These are phyloP conservation scores for Brassica rapa DNA, from an alignment of 345 rosid genomes.

Conservation along the genomic window DNA sequence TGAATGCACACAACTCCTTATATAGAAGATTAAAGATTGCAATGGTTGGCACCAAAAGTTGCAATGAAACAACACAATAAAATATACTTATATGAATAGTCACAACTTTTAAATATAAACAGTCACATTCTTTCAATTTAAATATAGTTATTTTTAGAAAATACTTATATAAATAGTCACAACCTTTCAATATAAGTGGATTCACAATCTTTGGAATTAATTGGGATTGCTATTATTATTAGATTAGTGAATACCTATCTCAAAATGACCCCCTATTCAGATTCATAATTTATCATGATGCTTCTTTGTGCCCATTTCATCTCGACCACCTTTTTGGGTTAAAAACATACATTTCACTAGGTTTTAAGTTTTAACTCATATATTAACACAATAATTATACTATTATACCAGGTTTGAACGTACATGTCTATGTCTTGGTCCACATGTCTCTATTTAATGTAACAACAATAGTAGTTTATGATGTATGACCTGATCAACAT, in stretches of 20 bases:
- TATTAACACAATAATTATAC: background rate
- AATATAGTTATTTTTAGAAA: no score
- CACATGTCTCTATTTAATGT: background rate
- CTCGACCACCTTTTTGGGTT: background rate
- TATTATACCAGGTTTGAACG: background rate
- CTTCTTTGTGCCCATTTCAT: slow-evolving; percentile 1
- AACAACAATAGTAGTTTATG: background rate
- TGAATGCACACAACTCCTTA: no score
- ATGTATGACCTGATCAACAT: background rate
- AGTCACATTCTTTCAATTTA: no score
- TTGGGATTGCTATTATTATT: no score
- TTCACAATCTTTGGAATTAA: no score
- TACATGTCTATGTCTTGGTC: background rate
- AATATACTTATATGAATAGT: no score
- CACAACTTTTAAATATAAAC: no score
- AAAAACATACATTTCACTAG: background rate
- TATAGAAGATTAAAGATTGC: no score
- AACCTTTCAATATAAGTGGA: no score
- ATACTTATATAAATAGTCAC: no score
- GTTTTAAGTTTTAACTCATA: background rate
- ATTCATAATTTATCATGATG: background rate
- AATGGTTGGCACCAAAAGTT: no score
- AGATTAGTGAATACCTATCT: background rate
- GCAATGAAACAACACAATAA: no score
- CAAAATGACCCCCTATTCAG: background rate